Evolutionary conservation across 2,329 filamentous ascomycete species (phyloP).

Genomic region (Phoma sp.): DNA sequence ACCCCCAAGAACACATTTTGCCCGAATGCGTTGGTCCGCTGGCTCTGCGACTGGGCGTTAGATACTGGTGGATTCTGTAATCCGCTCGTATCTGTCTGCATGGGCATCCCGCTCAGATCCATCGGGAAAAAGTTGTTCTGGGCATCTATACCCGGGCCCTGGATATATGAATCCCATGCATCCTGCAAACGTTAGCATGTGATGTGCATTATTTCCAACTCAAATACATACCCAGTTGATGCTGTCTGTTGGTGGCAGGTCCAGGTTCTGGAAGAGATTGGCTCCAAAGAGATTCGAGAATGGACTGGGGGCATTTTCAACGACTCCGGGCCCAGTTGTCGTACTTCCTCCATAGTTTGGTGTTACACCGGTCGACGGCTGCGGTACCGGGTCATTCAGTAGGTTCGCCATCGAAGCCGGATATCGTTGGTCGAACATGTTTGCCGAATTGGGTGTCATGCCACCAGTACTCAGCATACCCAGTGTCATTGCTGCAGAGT

Average conservation of each 20-base stretch:
- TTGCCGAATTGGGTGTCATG: slow-evolving; percentile 60
- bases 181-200: slow-evolving; percentile 48
- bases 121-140: slow-evolving; percentile 54
- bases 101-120: slow-evolving; percentile 47
- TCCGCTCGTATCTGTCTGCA: slow-evolving; percentile 38
- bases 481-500: slow-evolving; percentile 73
- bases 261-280: slow-evolving; percentile 59
- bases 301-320: slow-evolving; percentile 57
- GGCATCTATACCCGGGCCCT: slow-evolving; percentile 60
- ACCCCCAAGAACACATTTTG: slow-evolving; percentile 52
- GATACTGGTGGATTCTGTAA: slow-evolving; percentile 26
- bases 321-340: slow-evolving; percentile 34
- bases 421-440: slow-evolving; percentile 51
- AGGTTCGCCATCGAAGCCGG: slow-evolving; percentile 49
- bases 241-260: slow-evolving; percentile 59
- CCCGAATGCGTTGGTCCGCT: slow-evolving; percentile 39
- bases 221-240: slow-evolving; percentile 67
- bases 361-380: slow-evolving; percentile 40
- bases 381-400: slow-evolving; percentile 46
- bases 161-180: slow-evolving; percentile 74
- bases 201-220: not conserved
- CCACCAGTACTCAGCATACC: slow-evolving; percentile 71
- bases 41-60: slow-evolving; percentile 30
- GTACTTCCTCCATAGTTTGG: slow-evolving; percentile 47
- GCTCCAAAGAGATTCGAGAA: slow-evolving; percentile 64